Conservation (phyloP, 305 asterid genomes). For the Fraxinus latifolia region DNA sequence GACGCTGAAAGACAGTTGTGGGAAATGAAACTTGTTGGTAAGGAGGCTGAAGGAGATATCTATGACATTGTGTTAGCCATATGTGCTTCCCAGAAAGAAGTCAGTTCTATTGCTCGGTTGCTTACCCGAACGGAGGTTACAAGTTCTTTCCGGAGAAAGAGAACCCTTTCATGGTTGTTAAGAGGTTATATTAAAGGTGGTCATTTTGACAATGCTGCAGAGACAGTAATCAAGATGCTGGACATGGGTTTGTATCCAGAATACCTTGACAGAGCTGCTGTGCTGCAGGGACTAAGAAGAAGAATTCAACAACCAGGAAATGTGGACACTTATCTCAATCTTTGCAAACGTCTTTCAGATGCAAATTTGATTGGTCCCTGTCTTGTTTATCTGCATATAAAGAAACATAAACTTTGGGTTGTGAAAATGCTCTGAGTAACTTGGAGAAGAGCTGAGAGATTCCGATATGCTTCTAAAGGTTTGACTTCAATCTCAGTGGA, state of each 20-base stretch:
- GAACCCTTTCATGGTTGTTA: conserved; percentile 74
- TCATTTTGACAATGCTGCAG: conserved; percentile 74
- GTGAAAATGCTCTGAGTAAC: conserved; percentile 59
- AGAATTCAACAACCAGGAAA: conserved; percentile 57
- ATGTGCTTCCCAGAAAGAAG: conserved; percentile 78
- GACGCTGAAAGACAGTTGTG: conserved; percentile 81
- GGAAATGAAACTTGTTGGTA: conserved; percentile 78
- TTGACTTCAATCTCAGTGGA: not conserved
- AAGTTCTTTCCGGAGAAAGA: conserved; percentile 55
- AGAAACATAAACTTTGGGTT: conserved; percentile 74
- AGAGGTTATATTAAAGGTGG: conserved; percentile 94
- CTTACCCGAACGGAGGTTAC: conserved; percentile 58
- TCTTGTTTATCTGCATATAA: conserved; percentile 66
- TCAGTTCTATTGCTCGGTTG: conserved; percentile 51
- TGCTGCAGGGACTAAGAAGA: conserved; percentile 71
- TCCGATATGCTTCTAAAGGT: not conserved
- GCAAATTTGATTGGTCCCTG: conserved; percentile 69
- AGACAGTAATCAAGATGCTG: conserved; percentile 66
- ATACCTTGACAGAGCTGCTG: conserved; percentile 70
- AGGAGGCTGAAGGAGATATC: conserved; percentile 70
- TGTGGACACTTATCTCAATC: conserved; percentile 55
- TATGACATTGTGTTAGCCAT: conserved; percentile 80
- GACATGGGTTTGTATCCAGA: conserved; percentile 71
- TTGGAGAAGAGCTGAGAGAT: not conserved
- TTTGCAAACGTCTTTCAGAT: conserved; percentile 70